phyloP scores from a whole-genome alignment of 441 rosid genomes.

The Manihot esculenta region DNA sequence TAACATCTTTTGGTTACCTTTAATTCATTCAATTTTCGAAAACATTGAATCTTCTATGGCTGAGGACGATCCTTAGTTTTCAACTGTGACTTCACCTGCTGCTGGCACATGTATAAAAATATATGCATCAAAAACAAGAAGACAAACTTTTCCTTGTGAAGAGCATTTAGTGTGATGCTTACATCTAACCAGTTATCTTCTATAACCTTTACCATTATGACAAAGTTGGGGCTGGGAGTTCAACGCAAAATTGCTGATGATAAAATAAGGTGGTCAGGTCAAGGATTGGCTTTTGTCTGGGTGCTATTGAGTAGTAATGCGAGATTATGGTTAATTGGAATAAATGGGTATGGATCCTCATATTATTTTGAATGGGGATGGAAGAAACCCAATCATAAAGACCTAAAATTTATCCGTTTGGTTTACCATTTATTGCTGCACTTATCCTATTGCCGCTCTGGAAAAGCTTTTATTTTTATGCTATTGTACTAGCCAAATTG shows the following conservation, averaged over 20 bases:
- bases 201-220: neutral
- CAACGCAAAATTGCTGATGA: too few species aligned
- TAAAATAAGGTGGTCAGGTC: too few species aligned
- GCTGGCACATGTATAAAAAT: neutral
- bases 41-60: neutral
- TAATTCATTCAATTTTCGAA: neutral
- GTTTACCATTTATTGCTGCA: too few species aligned
- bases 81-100: neutral
- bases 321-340: too few species aligned
- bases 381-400: too few species aligned
- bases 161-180: neutral
- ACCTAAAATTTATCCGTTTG: neutral
- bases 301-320: too few species aligned
- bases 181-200: neutral
- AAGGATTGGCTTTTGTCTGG: too few species aligned
- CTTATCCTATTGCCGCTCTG: neutral
- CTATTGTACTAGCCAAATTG: neutral
- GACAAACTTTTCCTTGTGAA: neutral
- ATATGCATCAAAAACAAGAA: too few species aligned
- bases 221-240: too few species aligned
- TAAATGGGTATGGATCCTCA: too few species aligned
- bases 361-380: too few species aligned
- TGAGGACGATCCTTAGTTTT: neutral
- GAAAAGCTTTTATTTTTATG: neutral
- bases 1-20: neutral